Evolutionary conservation across 2,329 filamentous ascomycete species (phyloP).

Genomic region (Cytospora schulzeri): DNA sequence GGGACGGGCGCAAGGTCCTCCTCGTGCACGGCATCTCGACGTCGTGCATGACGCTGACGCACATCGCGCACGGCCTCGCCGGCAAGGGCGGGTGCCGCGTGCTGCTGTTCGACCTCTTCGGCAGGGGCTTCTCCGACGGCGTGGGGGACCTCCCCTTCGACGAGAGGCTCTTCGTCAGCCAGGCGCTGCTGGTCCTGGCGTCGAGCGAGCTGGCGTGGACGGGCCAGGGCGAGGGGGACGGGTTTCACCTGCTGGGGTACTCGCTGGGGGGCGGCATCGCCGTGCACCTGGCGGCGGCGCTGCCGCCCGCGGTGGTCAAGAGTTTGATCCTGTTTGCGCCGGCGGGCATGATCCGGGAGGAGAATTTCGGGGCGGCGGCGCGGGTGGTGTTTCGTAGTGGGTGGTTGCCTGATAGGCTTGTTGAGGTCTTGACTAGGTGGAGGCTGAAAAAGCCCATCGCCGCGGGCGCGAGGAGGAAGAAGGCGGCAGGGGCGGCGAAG

Average conservation of each 20-base stretch:
- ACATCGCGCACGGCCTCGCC: conserved; percentile 67
- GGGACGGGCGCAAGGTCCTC: conserved; percentile 69
- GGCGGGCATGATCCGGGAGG: conserved; percentile 66
- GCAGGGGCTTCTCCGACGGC: conserved; percentile 75
- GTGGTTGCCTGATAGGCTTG: conserved; percentile 54
- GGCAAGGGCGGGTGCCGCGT: conserved; percentile 66
- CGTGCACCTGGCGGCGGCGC: conserved; percentile 69
- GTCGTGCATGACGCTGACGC: conserved; percentile 69
- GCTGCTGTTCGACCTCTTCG: conserved; percentile 78
- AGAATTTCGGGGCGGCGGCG: conserved; percentile 56
- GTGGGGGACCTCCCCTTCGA: conserved; percentile 64
- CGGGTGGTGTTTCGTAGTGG: conserved; percentile 58
- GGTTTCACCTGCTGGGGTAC: conserved; percentile 76
- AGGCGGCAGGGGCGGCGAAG: background rate
- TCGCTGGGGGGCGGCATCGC: conserved; percentile 77
- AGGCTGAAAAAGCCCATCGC: conserved; percentile 56
- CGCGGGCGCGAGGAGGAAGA: conserved; percentile 35
- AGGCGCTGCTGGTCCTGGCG: conserved; percentile 66
- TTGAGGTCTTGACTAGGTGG: conserved; percentile 50
- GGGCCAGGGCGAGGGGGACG: conserved; percentile 39
- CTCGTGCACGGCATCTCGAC: conserved; percentile 82
- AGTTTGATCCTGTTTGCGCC: conserved; percentile 69
- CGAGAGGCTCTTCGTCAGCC: conserved; percentile 63
- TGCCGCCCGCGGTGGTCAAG: conserved; percentile 64
- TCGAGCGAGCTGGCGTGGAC: conserved; percentile 64